These are phyloP conservation scores for Suillus discolor DNA, from an alignment of 768 basidiomycete genomes.

Conservation along the genomic window DNA sequence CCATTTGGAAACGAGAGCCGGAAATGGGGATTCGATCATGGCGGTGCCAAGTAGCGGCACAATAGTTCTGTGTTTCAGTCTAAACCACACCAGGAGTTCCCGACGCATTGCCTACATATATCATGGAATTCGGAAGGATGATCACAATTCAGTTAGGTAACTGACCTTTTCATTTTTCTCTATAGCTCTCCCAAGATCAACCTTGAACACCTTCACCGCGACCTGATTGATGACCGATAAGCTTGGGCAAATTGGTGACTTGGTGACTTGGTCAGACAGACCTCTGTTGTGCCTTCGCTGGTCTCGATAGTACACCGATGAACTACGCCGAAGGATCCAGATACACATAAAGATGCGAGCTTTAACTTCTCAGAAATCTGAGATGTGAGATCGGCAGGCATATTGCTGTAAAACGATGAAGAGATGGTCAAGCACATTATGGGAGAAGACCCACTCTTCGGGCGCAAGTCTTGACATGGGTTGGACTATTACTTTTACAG, in stretches of 20 bases:
- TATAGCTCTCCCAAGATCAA: neutral
- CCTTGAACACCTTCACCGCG: neutral
- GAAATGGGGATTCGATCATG: neutral
- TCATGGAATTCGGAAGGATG: neutral
- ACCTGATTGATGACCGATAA: neutral
- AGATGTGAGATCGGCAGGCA: neutral
- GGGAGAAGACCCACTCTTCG: neutral
- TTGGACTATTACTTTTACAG: no score
- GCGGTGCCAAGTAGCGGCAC: slow-evolving; percentile 19
- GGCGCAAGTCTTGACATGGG: neutral
- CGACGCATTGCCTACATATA: slow-evolving; percentile 17
- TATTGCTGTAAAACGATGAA: neutral
- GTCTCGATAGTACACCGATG: neutral
- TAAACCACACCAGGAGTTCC: slow-evolving; percentile 25
- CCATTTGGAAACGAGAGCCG: no score
- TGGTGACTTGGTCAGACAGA: neutral
- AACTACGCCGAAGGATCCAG: neutral
- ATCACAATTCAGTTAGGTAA: neutral
- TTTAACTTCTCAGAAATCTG: neutral
- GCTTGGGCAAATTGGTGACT: no score
- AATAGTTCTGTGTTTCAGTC: slow-evolving; percentile 21
- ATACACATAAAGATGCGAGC: neutral
- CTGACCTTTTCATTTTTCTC: neutral
- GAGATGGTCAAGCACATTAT: neutral
- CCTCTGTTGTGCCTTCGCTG: neutral